A percentile compares a stretch with the other conserved stretches of the same genome.
Conservation (phyloP, 306 rosid species). For the Rosa lucieae region DNA sequence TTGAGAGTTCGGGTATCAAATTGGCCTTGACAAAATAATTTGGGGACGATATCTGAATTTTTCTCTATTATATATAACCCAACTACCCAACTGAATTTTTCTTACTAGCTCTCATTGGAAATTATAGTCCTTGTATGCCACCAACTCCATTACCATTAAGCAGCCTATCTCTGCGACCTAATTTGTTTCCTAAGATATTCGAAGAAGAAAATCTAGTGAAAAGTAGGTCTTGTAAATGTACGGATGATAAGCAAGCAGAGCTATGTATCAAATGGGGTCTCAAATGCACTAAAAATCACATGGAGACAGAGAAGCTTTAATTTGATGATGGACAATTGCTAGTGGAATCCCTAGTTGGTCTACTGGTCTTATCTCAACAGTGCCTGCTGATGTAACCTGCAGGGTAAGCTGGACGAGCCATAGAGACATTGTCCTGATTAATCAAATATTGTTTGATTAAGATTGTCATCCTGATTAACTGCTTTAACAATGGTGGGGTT, state of each 20-base stretch:
- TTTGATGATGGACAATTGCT: slow-evolving; percentile 1
- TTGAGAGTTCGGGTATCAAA: too few species aligned
- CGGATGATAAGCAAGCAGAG: slow-evolving; percentile 13
- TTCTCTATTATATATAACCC: slow-evolving; percentile 6
- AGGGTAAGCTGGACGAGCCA: not conserved
- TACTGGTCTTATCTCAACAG: slow-evolving; percentile 13
- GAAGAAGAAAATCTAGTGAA: slow-evolving; percentile 15
- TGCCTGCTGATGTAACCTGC: not conserved
- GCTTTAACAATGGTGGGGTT: slow-evolving; percentile 6
- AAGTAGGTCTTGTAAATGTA: slow-evolving; percentile 25
- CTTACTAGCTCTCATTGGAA: not conserved
- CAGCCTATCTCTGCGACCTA: slow-evolving; percentile 5
- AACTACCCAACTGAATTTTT: slow-evolving; percentile 7
- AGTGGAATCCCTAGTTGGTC: slow-evolving; percentile 29
- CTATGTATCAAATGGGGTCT: slow-evolving; percentile 1
- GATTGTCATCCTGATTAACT: not conserved
- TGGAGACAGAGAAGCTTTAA: slow-evolving; percentile 14
- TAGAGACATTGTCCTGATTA: not conserved
- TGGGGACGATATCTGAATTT: too few species aligned
- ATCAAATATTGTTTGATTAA: not conserved
- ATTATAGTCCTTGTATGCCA: slow-evolving; percentile 3
- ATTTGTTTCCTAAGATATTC: not conserved
- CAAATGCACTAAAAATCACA: slow-evolving; percentile 22
- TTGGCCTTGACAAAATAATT: too few species aligned
- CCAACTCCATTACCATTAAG: not conserved